Conservation (phyloP, 441 rosid genomes). For the Metrosideros polymorpha region DNA sequence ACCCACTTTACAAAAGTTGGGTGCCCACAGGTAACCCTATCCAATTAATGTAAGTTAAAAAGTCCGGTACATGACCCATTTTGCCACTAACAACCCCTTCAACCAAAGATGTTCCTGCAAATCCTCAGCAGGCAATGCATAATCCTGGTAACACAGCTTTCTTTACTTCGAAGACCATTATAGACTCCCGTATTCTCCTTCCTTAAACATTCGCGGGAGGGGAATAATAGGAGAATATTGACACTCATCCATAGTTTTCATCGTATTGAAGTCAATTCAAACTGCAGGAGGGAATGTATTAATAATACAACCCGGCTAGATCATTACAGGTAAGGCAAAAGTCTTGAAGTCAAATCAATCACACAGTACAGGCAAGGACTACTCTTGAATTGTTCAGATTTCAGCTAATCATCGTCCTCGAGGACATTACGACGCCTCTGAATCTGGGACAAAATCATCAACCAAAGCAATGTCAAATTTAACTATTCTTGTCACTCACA, state of each 20-base stretch:
- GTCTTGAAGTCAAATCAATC: background rate
- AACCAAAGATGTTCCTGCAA: background rate
- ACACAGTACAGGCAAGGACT: background rate
- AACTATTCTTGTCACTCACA: background rate
- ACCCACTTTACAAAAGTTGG: background rate
- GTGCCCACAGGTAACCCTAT: background rate
- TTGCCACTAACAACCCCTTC: background rate
- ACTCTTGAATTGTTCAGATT: background rate
- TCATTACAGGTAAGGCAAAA: background rate
- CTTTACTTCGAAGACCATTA: background rate
- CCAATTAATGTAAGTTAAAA: background rate
- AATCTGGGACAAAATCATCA: slow-evolving; percentile 34
- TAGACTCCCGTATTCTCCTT: background rate
- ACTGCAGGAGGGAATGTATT: background rate
- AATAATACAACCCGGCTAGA: background rate
- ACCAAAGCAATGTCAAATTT: background rate
- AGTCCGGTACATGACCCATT: background rate
- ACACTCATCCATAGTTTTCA: background rate
- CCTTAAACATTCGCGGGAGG: background rate
- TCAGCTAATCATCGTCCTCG: slow-evolving; percentile 67
- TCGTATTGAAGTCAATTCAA: background rate
- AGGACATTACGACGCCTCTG: slow-evolving; percentile 89
- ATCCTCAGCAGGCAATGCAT: background rate
- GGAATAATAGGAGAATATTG: background rate
- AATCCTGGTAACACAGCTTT: background rate